phyloP scores from a whole-genome alignment of 805 yeast species.

The Komagataella phaffii region DNA sequence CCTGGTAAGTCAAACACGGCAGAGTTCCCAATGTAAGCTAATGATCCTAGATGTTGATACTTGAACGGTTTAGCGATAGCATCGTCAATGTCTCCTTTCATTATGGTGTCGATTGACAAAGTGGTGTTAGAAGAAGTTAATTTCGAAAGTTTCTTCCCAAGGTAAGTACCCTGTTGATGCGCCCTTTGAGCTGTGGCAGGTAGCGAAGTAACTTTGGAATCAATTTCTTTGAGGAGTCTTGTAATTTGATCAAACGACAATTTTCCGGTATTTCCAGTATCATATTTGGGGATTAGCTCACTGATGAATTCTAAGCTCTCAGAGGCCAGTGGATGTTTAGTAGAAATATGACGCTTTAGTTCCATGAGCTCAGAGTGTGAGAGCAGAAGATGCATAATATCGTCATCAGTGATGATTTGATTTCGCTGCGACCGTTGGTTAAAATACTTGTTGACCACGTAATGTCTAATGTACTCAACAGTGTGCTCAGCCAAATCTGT shows the following conservation, averaged over 20 bases:
- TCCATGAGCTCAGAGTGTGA: conserved; percentile 34
- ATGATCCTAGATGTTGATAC: conserved; percentile 51
- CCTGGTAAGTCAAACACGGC: conserved; percentile 58
- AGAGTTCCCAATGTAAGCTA: conserved; percentile 58
- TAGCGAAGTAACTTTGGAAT: conserved; percentile 48
- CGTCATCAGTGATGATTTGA: conserved; percentile 31
- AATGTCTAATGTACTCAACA: conserved; percentile 32
- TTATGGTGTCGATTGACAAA: conserved; percentile 27
- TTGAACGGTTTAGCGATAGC: conserved; percentile 42
- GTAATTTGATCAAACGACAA: conserved; percentile 38
- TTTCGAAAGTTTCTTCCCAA: conserved; percentile 45
- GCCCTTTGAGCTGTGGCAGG: conserved; percentile 73
- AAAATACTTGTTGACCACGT: conserved; percentile 27
- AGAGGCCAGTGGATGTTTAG: conserved; percentile 42
- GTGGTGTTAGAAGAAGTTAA: conserved; percentile 32
- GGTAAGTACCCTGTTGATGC: conserved; percentile 53
- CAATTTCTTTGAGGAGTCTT: conserved; percentile 36
- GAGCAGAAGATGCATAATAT: conserved; percentile 33
- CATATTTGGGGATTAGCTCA: conserved; percentile 39
- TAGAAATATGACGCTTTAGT: conserved; percentile 31
- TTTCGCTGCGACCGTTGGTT: conserved; percentile 17
- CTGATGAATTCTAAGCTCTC: conserved; percentile 40
- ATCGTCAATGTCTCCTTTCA: conserved; percentile 43
- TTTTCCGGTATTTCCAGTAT: conserved; percentile 30
- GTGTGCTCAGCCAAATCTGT: conserved; percentile 45